A percentile compares a stretch with the other conserved stretches of the same genome.
These are phyloP conservation scores for Xylariaceae sp. DNA, from an alignment of 2,329 filamentous ascomycete genomes.

Conservation along the genomic window DNA sequence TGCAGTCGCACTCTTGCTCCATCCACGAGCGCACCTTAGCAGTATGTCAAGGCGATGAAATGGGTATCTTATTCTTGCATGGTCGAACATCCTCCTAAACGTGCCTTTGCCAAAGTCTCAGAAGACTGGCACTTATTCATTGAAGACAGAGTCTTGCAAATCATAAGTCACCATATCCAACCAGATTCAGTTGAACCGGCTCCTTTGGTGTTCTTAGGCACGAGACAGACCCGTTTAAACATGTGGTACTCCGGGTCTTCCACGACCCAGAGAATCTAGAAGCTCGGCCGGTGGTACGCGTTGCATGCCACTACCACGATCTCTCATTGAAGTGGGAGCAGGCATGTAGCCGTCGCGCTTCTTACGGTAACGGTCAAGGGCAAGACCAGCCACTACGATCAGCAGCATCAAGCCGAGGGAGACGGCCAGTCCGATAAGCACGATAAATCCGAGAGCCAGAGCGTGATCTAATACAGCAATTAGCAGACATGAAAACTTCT, in stretches of 20 bases:
- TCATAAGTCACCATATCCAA: slow-evolving; percentile 19
- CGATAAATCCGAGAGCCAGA: slow-evolving; percentile 69
- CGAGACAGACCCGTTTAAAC: slow-evolving; percentile 36
- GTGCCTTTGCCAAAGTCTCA: background rate
- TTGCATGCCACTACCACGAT: slow-evolving; percentile 53
- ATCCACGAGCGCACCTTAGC: slow-evolving; percentile 13
- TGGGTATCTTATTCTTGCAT: slow-evolving; percentile 27
- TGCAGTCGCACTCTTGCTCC: slow-evolving; percentile 17
- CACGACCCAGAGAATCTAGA: slow-evolving; percentile 48
- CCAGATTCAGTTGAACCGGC: slow-evolving; percentile 4
- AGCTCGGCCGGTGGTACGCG: slow-evolving; percentile 58
- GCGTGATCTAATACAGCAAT: slow-evolving; percentile 41
- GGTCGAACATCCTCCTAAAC: slow-evolving; percentile 13
- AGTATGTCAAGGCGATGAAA: slow-evolving; percentile 16
- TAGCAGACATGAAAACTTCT: slow-evolving; percentile 7
- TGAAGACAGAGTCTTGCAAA: slow-evolving; percentile 5
- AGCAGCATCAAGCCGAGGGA: slow-evolving; percentile 72
- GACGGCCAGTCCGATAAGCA: slow-evolving; percentile 75
- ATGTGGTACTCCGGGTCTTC: slow-evolving; percentile 45
- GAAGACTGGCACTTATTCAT: slow-evolving; percentile 8
- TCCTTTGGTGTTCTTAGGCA: slow-evolving; percentile 3
- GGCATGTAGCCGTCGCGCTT: slow-evolving; percentile 73
- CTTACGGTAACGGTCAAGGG: slow-evolving; percentile 70
- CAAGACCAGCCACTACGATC: slow-evolving; percentile 67
- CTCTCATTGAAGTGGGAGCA: slow-evolving; percentile 63